Evolutionary conservation across 2,329 filamentous ascomycete species (phyloP).

Genomic region (Bimuria novae-zelandiae): DNA sequence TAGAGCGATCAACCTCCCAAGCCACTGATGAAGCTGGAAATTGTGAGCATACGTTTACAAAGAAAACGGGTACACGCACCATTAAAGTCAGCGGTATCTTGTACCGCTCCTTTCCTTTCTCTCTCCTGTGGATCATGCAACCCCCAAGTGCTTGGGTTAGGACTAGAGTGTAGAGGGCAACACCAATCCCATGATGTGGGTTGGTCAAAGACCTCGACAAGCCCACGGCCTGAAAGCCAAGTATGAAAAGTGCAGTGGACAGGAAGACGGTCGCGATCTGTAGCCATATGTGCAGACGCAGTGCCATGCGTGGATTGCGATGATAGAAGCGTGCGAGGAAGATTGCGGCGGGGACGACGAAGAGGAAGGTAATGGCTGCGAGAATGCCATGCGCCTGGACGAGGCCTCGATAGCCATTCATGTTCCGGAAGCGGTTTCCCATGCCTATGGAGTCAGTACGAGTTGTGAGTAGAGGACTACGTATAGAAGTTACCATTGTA

Average conservation of each 20-base stretch:
- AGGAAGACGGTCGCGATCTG: slow-evolving; percentile 71
- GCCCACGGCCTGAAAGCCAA: slow-evolving; percentile 80
- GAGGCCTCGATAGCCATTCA: slow-evolving; percentile 71
- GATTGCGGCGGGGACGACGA: slow-evolving; percentile 74
- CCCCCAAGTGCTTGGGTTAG: slow-evolving; percentile 73
- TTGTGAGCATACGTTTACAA: slow-evolving; percentile 14
- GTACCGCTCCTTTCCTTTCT: slow-evolving; percentile 57
- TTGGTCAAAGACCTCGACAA: slow-evolving; percentile 73
- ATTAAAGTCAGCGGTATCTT: slow-evolving; percentile 63
- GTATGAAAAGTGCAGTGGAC: slow-evolving; percentile 71
- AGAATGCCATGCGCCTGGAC: slow-evolving; percentile 74
- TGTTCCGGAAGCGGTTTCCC: slow-evolving; percentile 75
- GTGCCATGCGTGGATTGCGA: slow-evolving; percentile 62
- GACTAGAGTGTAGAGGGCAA: slow-evolving; percentile 76
- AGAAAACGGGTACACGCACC: slow-evolving; percentile 44
- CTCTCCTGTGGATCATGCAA: slow-evolving; percentile 62
- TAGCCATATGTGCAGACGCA: slow-evolving; percentile 74
- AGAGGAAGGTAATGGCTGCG: slow-evolving; percentile 73
- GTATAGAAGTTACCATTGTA: slow-evolving; percentile 70
- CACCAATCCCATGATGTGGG: slow-evolving; percentile 82
- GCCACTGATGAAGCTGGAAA: slow-evolving; percentile 82
- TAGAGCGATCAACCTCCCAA: slow-evolving; percentile 76
- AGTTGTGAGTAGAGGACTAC: background rate
- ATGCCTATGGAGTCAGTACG: slow-evolving; percentile 62
- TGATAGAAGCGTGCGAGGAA: slow-evolving; percentile 74